A percentile compares a stretch with the other conserved stretches of the same genome.
Evolutionary conservation across 495 filamentous ascomycete species (phyloP).

Genomic region (Aspergillus mulundensis): DNA sequence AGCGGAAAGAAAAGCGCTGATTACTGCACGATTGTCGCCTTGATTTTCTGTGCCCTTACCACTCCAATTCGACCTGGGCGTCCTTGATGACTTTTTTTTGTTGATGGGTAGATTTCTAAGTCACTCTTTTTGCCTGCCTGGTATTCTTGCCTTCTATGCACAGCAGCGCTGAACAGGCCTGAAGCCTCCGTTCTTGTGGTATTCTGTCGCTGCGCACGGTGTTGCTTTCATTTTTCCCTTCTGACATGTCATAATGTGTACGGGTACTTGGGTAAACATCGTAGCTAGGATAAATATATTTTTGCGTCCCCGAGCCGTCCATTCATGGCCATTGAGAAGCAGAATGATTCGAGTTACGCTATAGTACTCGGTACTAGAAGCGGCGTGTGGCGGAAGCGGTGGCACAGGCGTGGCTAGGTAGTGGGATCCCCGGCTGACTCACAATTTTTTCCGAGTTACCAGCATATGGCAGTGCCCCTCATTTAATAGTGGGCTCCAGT

Average conservation of each 20-base stretch:
- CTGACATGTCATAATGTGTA: too few relatives aligned
- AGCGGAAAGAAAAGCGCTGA: slow-evolving; percentile 7
- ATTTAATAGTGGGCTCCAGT: slow-evolving; percentile 8
- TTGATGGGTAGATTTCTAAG: neutral
- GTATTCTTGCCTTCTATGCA: neutral
- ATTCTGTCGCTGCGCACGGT: too few relatives aligned
- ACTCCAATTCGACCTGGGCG: too few relatives aligned
- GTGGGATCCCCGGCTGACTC: slow-evolving; percentile 1
- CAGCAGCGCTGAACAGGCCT: neutral
- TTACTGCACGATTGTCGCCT: neutral
- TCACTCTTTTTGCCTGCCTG: neutral
- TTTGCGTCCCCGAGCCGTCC: neutral
- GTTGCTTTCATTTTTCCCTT: too few relatives aligned
- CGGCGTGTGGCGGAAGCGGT: slow-evolving; percentile 1
- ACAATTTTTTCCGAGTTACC: slow-evolving; percentile 8
- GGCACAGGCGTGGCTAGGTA: neutral
- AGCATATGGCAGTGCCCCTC: slow-evolving; percentile 5
- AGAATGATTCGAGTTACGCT: too few relatives aligned
- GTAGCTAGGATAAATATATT: neutral
- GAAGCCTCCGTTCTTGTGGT: too few relatives aligned
- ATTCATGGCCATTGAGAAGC: too few relatives aligned
- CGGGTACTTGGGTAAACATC: too few relatives aligned
- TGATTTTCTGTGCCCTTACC: too few relatives aligned
- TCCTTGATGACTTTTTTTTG: neutral
- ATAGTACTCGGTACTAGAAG: too few relatives aligned